phyloP scores from a whole-genome alignment of 2,329 filamentous ascomycete species.

The Rosellinia necatrix region DNA sequence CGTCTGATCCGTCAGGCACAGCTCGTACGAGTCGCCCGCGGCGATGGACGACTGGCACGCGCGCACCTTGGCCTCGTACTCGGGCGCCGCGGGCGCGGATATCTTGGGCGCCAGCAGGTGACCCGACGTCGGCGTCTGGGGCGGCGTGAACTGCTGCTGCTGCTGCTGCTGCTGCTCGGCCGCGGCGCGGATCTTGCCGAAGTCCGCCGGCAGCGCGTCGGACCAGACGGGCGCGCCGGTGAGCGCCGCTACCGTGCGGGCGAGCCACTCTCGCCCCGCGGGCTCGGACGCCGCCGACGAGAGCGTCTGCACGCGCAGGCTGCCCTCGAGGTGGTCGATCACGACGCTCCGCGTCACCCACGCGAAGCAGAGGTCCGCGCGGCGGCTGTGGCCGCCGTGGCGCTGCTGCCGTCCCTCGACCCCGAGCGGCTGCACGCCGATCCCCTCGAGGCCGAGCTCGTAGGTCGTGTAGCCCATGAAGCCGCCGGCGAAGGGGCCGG shows the following conservation, averaged over 20 bases:
- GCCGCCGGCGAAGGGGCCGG: constrained; percentile 75
- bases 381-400: constrained; percentile 56
- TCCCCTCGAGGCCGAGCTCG: constrained; percentile 73
- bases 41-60: constrained; percentile 73
- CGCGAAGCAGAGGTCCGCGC: constrained; percentile 75
- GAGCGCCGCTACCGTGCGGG: constrained; percentile 42
- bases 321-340: constrained; percentile 69
- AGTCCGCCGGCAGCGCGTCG: constrained; percentile 20
- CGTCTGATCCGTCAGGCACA: constrained; percentile 81
- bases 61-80: constrained; percentile 70
- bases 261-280: constrained; percentile 50
- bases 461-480: constrained; percentile 86
- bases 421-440: constrained; percentile 49
- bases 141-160: constrained; percentile 38
- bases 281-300: constrained; percentile 42
- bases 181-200: constrained; percentile 10
- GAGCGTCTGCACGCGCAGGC: constrained; percentile 71
- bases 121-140: constrained; percentile 34
- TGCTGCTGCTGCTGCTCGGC: too few species aligned
- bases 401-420: constrained; percentile 43
- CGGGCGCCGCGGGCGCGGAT: constrained; percentile 47
- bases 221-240: constrained; percentile 43
- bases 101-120: constrained; percentile 37
- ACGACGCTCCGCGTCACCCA: constrained; percentile 81
- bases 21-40: constrained; percentile 81